phyloP scores from a whole-genome alignment of 1,139 yeast genomes.

The Scheffersomyces insectosa region DNA sequence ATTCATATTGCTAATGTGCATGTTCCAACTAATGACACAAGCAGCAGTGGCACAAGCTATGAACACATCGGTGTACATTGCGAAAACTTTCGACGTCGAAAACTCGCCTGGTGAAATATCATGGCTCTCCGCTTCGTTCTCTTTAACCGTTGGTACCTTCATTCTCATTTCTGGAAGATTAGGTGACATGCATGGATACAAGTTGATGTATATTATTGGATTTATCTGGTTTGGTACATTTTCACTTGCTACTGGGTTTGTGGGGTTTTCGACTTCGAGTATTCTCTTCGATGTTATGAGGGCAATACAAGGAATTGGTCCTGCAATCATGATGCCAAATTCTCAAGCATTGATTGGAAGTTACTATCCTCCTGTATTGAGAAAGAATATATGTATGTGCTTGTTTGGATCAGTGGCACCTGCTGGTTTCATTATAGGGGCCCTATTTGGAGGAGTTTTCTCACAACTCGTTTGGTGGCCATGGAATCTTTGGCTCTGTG shows the following conservation, averaged over 20 bases:
- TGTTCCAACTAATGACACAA: constrained; percentile 52
- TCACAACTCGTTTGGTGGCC: constrained; percentile 53
- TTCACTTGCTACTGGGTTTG: constrained; percentile 53
- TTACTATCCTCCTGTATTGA: constrained; percentile 46
- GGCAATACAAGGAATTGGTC: constrained; percentile 62
- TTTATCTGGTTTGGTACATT: constrained; percentile 49
- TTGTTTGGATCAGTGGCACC: constrained; percentile 63
- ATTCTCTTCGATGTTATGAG: constrained; percentile 53
- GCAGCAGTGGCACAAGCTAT: constrained; percentile 50
- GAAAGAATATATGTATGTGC: constrained; percentile 46
- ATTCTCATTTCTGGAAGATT: constrained; percentile 60
- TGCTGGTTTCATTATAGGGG: constrained; percentile 53
- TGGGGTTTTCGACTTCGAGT: constrained; percentile 40
- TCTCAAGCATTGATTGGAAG: constrained; percentile 56
- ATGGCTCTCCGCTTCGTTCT: constrained; percentile 62
- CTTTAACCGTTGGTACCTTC: constrained; percentile 63
- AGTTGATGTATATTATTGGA: constrained; percentile 47
- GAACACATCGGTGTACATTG: constrained; percentile 36
- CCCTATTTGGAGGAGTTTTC: constrained; percentile 46
- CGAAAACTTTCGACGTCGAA: constrained; percentile 35
- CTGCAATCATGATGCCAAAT: constrained; percentile 59
- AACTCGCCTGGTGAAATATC: constrained; percentile 44
- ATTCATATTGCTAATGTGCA: constrained; percentile 29
- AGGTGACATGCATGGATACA: constrained; percentile 65
- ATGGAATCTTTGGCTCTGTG: constrained; percentile 54